These are phyloP conservation scores for Cytospora schulzeri DNA, from an alignment of 2,329 filamentous ascomycete genomes.

Conservation along the genomic window DNA sequence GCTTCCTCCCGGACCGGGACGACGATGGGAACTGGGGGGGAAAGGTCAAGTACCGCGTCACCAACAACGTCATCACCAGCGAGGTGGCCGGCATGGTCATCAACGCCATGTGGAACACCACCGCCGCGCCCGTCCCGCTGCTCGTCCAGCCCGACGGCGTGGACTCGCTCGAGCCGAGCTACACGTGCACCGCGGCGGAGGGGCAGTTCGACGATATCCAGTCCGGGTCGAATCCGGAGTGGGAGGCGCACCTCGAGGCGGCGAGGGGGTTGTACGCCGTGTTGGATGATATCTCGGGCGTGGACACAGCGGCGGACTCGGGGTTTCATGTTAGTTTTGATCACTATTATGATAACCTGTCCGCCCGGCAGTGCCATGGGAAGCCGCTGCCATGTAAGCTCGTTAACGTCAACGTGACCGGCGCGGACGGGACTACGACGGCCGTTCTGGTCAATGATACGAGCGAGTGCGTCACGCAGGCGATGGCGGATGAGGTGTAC, in stretches of 20 bases:
- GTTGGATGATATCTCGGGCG: slow-evolving; percentile 70
- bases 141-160: slow-evolving; percentile 56
- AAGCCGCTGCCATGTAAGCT: slow-evolving; percentile 72
- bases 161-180: slow-evolving; percentile 75
- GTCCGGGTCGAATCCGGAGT: slow-evolving; percentile 49
- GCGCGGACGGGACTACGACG: slow-evolving; percentile 32
- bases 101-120: slow-evolving; percentile 64
- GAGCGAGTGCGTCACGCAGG: slow-evolving; percentile 60
- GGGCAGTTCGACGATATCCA: slow-evolving; percentile 47
- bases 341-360: slow-evolving; percentile 85
- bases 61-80: slow-evolving; percentile 80
- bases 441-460: slow-evolving; percentile 41
- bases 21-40: slow-evolving; percentile 39
- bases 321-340: slow-evolving; percentile 75
- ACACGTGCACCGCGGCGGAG: slow-evolving; percentile 60
- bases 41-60: slow-evolving; percentile 68
- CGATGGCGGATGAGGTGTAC: slow-evolving; percentile 69
- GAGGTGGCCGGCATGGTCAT: slow-evolving; percentile 78
- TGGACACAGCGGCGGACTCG: slow-evolving; percentile 53
- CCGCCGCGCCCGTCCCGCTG: slow-evolving; percentile 45
- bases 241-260: slow-evolving; percentile 65
- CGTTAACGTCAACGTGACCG: slow-evolving; percentile 35
- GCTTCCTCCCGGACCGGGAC: slow-evolving; percentile 62
- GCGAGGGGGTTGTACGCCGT: slow-evolving; percentile 56
- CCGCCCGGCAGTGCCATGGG: slow-evolving; percentile 73